These are phyloP conservation scores for Boletus semigastroideus DNA, from an alignment of 1,284 basidiomycete species.

Conservation along the genomic window DNA sequence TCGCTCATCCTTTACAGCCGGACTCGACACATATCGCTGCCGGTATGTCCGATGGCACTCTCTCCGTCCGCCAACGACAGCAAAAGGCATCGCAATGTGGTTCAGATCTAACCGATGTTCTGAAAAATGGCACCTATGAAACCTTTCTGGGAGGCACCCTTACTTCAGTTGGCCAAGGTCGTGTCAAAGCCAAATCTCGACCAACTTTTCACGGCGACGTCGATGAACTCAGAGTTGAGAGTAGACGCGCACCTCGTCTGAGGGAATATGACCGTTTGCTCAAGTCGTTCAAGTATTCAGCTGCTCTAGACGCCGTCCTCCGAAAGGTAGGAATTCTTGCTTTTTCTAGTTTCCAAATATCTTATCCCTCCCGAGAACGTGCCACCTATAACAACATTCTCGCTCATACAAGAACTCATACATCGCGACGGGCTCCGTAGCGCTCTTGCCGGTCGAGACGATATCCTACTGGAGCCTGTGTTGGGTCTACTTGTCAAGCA, in stretches of 20 bases:
- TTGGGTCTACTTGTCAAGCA: conserved; percentile 84
- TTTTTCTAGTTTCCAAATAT: not conserved
- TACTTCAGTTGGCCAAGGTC: conserved; percentile 55
- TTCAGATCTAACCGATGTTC: conserved; percentile 44
- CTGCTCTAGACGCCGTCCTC: conserved; percentile 89
- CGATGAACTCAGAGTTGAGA: conserved; percentile 77
- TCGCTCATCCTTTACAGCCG: conserved; percentile 53
- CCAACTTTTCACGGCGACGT: conserved; percentile 51
- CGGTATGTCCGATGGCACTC: conserved; percentile 95
- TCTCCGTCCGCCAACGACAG: conserved; percentile 84
- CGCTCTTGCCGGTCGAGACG: conserved; percentile 90
- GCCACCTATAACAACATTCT: conserved; percentile 84
- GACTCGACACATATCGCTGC: conserved; percentile 96
- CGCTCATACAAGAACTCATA: conserved; percentile 91
- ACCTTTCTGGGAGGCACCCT: conserved; percentile 67
- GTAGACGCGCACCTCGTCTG: conserved; percentile 69
- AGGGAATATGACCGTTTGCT: conserved; percentile 89
- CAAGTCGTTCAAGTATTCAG: conserved; percentile 93
- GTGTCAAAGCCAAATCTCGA: conserved; percentile 52
- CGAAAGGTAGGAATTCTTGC: conserved; percentile 58
- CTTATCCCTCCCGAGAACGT: conserved; percentile 54
- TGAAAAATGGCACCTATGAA: conserved; percentile 67
- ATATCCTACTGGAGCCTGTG: conserved; percentile 91
- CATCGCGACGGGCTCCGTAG: conserved; percentile 88
- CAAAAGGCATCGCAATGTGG: conserved; percentile 65